Conservation (phyloP, 345 rosid species). For the Zanthoxylum bungeanum region DNA sequence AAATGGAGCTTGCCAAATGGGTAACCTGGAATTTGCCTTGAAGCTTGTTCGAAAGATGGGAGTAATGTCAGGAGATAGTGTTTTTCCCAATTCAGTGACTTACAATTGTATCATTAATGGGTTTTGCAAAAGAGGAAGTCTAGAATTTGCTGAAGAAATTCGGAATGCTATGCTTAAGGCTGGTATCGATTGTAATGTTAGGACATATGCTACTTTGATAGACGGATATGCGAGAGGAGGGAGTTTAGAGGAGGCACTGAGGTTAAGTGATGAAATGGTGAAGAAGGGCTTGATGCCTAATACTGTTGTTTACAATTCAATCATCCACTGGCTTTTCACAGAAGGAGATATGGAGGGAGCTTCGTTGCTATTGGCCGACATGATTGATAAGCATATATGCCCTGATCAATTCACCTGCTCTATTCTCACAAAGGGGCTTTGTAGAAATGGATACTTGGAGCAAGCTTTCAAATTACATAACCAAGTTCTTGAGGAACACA, state of each 20-base stretch:
- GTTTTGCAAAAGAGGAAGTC: conserved; percentile 56
- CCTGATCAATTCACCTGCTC: conserved; percentile 52
- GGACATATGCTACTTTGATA: conserved; percentile 66
- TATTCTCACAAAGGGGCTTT: conserved; percentile 44
- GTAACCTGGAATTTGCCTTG: conserved; percentile 41
- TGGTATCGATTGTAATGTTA: conserved; percentile 47
- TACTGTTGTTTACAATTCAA: conserved; percentile 49
- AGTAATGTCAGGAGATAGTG: conserved; percentile 38
- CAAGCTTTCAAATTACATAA: conserved; percentile 51
- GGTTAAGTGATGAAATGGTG: conserved; percentile 59
- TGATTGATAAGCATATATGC: conserved; percentile 36
- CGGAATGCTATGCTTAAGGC: conserved; percentile 43
- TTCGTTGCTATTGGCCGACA: conserved; percentile 40
- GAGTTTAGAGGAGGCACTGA: conserved; percentile 48
- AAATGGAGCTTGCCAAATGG: conserved; percentile 51
- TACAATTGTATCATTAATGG: conserved; percentile 59
- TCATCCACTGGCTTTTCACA: conserved; percentile 53
- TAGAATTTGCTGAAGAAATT: conserved; percentile 42
- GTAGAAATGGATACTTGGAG: conserved; percentile 33
- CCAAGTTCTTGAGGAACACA: conserved; percentile 38
- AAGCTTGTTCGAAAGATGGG: conserved; percentile 43
- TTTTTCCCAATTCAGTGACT: conserved; percentile 51
- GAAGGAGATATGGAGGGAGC: conserved; percentile 56
- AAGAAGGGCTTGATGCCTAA: conserved; percentile 50
- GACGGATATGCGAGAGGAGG: conserved; percentile 56